Percentiles rank a stretch among this genome's conserved stretches.
These are phyloP conservation scores for Talaromyces stipitatus DNA, from an alignment of 495 filamentous ascomycete genomes.

Conservation along the genomic window DNA sequence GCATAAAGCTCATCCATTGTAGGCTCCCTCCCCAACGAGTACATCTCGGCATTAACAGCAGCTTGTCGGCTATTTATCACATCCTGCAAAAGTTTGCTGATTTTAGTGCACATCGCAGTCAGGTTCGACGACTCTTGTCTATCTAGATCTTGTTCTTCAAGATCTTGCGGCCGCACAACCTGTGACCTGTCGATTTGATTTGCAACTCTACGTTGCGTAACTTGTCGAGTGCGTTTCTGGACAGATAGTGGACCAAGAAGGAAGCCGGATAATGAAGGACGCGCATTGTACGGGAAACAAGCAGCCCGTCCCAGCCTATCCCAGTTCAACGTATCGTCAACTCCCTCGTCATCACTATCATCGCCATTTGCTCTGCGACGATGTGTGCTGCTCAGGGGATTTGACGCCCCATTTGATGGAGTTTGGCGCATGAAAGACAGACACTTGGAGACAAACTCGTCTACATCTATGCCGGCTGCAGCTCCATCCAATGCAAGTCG, in stretches of 20 bases:
- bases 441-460: conserved; percentile 90
- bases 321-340: conserved; percentile 82
- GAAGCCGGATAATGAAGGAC: conserved; percentile 75
- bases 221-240: conserved; percentile 68
- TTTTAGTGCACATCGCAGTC: conserved; percentile 59
- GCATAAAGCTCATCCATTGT: conserved; percentile 26
- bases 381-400: conserved; percentile 17
- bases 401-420: conserved; percentile 16
- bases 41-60: conserved; percentile 21
- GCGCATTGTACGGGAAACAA: conserved; percentile 59
- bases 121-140: conserved; percentile 67
- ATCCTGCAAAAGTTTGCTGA: conserved; percentile 39
- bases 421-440: conserved; percentile 77
- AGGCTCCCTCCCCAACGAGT: conserved; percentile 25
- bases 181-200: conserved; percentile 56
- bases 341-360: conserved; percentile 54
- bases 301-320: conserved; percentile 70
- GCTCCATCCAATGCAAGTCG: conserved; percentile 62
- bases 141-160: conserved; percentile 62
- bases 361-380: conserved; percentile 25
- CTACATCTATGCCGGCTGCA: conserved; percentile 71
- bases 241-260: conserved; percentile 84
- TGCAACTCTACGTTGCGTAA: conserved; percentile 55
- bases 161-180: conserved; percentile 62
- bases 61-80: conserved; percentile 27